Base-by-base conservation (phyloP, 108 stramenopile genomes). In the Cyclotella distinguenda region DNA sequence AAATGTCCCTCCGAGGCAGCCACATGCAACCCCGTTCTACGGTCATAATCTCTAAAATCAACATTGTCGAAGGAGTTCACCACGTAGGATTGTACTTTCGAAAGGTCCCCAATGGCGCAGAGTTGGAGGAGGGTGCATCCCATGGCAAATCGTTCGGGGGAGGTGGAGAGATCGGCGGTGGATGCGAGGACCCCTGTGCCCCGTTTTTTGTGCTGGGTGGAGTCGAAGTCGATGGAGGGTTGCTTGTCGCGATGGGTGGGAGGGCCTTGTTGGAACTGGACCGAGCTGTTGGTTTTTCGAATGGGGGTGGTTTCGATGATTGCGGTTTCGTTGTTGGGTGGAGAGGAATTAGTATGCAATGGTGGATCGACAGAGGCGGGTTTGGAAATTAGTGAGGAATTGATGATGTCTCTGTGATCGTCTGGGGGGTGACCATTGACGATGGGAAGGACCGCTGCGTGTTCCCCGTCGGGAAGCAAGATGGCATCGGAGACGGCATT, bases 1-100 rank as follows among this genome's bases (percentile, higher is more conserved):
- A 89, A 60, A 69, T 95, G 86, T 9, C 94, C 94, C 62, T 95
- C 94, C 3, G 80, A 79, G 38, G 91, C 79, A 0, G 91, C 89
- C 4, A 92, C 84, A 55, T 95, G 94, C 13, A 95, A 38, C 1
- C 88, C 91, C 1, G 94, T 92, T 6, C 94, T 75, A n/a, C 88
- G 80, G 70, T 95, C 94, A 34, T 95, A 87, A 69, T 95, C 93
- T 15, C 90, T 73, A 78, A 95, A 95, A 58, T 95, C 85, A 19
- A 91, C 78, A 32, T 85, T 69, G 22, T 61, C 43, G 13, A 80
- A 82, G 15, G 60, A 51, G 26, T 63, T 27, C 3, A 40, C n/a
- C 0, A 93, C 49, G 23, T 88, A 59, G 6, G 36, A 38, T 7
- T 70, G 54, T 19, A 94, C 85, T 13, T 32, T 35, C 6, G 21